Conservation (phyloP, 106 monocot genomes). For the Agapanthus africanus region DNA sequence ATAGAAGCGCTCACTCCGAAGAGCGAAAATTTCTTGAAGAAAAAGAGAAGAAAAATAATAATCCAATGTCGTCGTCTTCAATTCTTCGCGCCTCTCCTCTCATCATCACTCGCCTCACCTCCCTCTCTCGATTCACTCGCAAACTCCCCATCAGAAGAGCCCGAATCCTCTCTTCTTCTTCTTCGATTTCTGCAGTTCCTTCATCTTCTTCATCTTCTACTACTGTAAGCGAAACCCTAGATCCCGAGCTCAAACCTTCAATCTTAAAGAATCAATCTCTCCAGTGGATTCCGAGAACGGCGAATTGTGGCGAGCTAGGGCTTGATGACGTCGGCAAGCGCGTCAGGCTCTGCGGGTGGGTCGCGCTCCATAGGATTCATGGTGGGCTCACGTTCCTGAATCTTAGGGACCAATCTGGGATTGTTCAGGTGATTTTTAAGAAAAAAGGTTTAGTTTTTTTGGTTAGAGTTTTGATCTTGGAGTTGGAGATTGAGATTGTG, state of each 20-base stretch:
- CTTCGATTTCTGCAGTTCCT: conserved; percentile 10
- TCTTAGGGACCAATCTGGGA: conserved; percentile 76
- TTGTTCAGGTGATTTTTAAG: conserved; percentile 65
- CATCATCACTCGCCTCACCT: conserved; percentile 30
- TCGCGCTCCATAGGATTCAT: conserved; percentile 78
- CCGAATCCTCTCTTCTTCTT: conserved; percentile 6
- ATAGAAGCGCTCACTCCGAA: neutral
- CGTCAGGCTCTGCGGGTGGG: conserved; percentile 88
- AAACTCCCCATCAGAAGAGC: neutral
- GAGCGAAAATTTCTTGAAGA: neutral
- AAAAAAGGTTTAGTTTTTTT: neutral
- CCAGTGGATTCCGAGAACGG: conserved; percentile 65
- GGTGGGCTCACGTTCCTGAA: conserved; percentile 89
- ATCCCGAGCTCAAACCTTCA: neutral
- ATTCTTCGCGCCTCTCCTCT: conserved; percentile 55
- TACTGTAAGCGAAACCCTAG: conserved; percentile 19
- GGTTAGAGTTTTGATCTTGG: neutral
- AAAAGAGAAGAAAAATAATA: neutral
- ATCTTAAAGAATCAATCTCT: conserved; percentile 31
- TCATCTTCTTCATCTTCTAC: conserved; percentile 12
- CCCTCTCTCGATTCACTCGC: conserved; percentile 11
- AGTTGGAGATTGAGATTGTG: neutral
- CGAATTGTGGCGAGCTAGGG: conserved; percentile 62
- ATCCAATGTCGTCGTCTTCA: conserved; percentile 28
- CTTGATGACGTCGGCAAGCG: conserved; percentile 57